Conservation (phyloP, 176 grass and related monocot genomes). For the Triticum timopheevii region DNA sequence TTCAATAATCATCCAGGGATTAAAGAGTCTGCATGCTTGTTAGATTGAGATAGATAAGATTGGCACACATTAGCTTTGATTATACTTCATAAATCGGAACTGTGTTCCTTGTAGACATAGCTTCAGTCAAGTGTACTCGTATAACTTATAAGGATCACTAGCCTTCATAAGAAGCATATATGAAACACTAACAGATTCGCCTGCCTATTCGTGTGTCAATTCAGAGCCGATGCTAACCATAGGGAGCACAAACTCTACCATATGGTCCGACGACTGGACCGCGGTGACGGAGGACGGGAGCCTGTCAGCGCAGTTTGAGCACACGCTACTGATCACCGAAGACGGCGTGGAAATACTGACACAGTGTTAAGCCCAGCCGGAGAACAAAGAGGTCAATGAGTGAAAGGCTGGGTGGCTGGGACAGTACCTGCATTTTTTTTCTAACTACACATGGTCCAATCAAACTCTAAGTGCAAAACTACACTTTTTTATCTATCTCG, state of each 20-base stretch:
- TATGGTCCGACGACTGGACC: conserved; percentile 90
- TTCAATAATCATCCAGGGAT: neutral
- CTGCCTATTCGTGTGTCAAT: neutral
- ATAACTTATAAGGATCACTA: no score
- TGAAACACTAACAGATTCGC: conserved; percentile 6
- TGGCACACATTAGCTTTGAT: neutral
- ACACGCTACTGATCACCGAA: conserved; percentile 76
- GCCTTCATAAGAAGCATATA: neutral
- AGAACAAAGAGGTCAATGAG: neutral
- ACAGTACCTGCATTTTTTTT: conserved; percentile 14
- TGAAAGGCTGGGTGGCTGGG: neutral
- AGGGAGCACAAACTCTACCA: conserved; percentile 68
- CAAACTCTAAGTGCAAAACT: conserved; percentile 7
- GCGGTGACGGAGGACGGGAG: conserved; percentile 87
- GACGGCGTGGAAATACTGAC: conserved; percentile 81
- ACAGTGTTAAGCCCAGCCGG: conserved; percentile 35
- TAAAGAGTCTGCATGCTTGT: neutral
- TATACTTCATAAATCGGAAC: neutral
- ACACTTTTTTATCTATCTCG: neutral
- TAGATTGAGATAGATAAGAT: neutral
- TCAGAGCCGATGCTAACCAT: conserved; percentile 93
- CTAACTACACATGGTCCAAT: neutral
- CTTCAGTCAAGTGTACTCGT: no score
- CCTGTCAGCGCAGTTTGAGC: conserved; percentile 90
- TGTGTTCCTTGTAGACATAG: neutral